These are phyloP conservation scores for Metarhizium rileyi DNA, from an alignment of 2,329 filamentous ascomycete species.

Conservation along the genomic window DNA sequence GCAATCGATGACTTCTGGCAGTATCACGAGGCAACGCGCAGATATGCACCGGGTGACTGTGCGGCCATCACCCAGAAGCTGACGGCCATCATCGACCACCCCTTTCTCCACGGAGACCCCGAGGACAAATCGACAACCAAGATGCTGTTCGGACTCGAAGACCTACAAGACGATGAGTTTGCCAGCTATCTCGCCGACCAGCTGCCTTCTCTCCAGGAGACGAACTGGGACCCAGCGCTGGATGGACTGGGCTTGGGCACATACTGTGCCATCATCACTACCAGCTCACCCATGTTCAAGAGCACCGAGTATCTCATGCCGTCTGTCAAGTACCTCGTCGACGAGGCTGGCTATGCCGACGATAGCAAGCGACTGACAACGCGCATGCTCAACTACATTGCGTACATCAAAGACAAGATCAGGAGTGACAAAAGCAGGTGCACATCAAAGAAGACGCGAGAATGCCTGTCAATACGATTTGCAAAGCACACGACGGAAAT, in stretches of 20 bases:
- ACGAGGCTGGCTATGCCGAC: conserved; percentile 29
- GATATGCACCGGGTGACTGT: conserved; percentile 48
- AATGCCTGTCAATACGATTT: conserved; percentile 22
- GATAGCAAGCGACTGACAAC: conserved; percentile 28
- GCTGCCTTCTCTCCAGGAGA: conserved; percentile 34
- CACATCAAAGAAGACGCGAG: conserved; percentile 16
- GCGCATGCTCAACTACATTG: conserved; percentile 43
- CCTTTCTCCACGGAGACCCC: conserved; percentile 26
- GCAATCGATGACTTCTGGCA: conserved; percentile 71
- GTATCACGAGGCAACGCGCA: conserved; percentile 41
- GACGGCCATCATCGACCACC: conserved; percentile 40
- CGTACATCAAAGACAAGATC: conserved; percentile 28
- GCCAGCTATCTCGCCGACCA: conserved; percentile 30
- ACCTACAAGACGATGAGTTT: conserved; percentile 38
- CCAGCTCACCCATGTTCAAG: conserved; percentile 30
- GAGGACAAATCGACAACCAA: conserved; percentile 37
- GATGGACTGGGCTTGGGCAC: conserved; percentile 31
- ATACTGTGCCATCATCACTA: conserved; percentile 40
- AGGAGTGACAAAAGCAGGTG: conserved; percentile 4
- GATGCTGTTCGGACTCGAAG: conserved; percentile 35
- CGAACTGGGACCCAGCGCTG: conserved; percentile 43
- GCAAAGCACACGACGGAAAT: conserved; percentile 13
- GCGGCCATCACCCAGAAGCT: conserved; percentile 52
- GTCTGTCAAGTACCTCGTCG: conserved; percentile 29
- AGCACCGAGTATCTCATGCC: conserved; percentile 25